These are phyloP conservation scores for Larix sibirica DNA, from an alignment of 83 land plant species.

Conservation along the genomic window DNA sequence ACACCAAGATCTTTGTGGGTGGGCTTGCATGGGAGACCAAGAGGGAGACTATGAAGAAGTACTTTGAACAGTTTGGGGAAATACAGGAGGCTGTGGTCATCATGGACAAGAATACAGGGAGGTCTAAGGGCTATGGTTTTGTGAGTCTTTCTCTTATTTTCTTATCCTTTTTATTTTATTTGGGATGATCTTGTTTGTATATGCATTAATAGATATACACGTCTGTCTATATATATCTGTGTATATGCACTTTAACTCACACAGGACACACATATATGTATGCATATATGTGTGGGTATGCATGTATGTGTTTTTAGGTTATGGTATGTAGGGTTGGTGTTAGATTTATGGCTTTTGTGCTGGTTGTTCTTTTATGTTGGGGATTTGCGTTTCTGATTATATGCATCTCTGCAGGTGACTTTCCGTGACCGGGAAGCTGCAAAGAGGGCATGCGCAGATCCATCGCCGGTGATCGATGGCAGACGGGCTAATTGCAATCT, in stretches of 20 bases:
- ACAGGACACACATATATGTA: neutral
- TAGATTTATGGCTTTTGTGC: neutral
- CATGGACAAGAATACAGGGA: conserved; percentile 75
- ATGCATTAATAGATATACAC: neutral
- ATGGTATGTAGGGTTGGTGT: neutral
- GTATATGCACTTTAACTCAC: neutral
- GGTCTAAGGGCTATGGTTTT: conserved; percentile 88
- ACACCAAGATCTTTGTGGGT: conserved; percentile 80
- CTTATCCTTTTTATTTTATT: neutral
- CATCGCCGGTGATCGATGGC: conserved; percentile 30
- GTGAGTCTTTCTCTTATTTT: conserved; percentile 30
- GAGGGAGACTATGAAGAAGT: conserved; percentile 58
- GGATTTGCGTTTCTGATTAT: neutral
- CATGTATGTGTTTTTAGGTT: neutral
- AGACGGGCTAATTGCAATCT: conserved; percentile 34
- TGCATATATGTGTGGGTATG: neutral
- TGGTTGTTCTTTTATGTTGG: neutral
- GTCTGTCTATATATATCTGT: neutral
- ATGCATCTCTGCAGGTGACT: conserved; percentile 23
- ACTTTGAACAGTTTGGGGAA: conserved; percentile 85
- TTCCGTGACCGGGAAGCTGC: conserved; percentile 31
- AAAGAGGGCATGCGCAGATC: conserved; percentile 24
- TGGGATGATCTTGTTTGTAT: neutral
- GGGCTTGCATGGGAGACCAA: conserved; percentile 86
- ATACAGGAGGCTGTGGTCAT: conserved; percentile 80